These are phyloP conservation scores for Protomyces inouyei DNA, from an alignment of 1,139 yeast genomes.

Conservation along the genomic window DNA sequence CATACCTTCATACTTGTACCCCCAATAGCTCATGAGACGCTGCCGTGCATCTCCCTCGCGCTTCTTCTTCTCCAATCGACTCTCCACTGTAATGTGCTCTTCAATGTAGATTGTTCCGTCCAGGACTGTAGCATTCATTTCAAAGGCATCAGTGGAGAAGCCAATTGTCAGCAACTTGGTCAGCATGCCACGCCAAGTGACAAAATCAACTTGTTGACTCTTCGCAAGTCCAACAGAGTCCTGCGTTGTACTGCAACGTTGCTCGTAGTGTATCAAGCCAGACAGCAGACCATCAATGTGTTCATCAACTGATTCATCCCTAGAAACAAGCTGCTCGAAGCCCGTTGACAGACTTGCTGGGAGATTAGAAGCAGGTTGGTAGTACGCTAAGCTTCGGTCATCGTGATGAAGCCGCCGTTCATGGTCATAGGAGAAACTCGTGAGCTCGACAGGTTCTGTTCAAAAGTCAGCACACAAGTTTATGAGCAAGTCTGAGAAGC, in stretches of 20 bases:
- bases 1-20: constrained; percentile 20
- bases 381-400: constrained; percentile 43
- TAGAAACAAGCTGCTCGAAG: constrained; percentile 51
- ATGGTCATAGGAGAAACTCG: constrained; percentile 53
- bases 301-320: constrained; percentile 52
- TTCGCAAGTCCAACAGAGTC: constrained; percentile 39
- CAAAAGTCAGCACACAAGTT: background rate
- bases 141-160: constrained; percentile 56
- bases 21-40: constrained; percentile 34
- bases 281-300: constrained; percentile 57
- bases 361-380: constrained; percentile 21
- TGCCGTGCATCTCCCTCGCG: constrained; percentile 16
- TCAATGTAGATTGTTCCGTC: constrained; percentile 38
- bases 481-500: background rate
- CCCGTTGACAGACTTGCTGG: constrained; percentile 59
- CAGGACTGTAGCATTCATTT: constrained; percentile 55
- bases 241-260: constrained; percentile 40
- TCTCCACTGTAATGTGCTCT: constrained; percentile 31
- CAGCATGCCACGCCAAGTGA: constrained; percentile 82
- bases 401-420: constrained; percentile 50
- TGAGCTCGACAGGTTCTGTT: constrained; percentile 61
- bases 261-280: constrained; percentile 57
- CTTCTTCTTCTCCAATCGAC: constrained; percentile 2
- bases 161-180: constrained; percentile 61
- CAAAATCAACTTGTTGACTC: constrained; percentile 46